phyloP scores from a whole-genome alignment of 345 rosid genomes.

The Rubroshorea leprosula region DNA sequence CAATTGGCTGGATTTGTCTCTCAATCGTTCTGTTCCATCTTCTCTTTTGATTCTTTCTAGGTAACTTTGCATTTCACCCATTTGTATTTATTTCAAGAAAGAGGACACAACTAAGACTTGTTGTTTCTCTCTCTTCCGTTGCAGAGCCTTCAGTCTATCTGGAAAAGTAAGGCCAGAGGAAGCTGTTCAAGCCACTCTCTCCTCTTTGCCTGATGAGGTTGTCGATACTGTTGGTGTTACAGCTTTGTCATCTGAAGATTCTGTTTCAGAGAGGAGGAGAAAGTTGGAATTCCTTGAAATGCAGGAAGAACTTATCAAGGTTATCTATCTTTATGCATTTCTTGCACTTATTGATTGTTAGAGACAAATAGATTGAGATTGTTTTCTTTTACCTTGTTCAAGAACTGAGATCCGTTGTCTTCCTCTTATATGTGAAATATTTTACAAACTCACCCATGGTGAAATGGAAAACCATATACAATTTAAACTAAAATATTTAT shows the following conservation, averaged over 20 bases:
- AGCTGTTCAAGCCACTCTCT: constrained; percentile 95
- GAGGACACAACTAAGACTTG: constrained; percentile 3
- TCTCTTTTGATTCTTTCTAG: constrained; percentile 90
- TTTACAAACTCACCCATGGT: too few species aligned
- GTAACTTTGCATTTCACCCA: constrained; percentile 29
- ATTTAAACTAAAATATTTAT: too few species aligned
- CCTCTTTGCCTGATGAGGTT: constrained; percentile 95
- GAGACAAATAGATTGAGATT: background rate
- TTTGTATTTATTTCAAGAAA: constrained; percentile 9
- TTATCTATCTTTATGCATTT: constrained; percentile 17
- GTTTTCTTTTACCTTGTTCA: background rate
- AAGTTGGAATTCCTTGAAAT: constrained; percentile 89
- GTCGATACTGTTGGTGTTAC: constrained; percentile 92
- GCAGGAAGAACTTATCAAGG: constrained; percentile 98
- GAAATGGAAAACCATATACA: too few species aligned
- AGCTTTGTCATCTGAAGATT: constrained; percentile 85
- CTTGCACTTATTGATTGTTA: constrained; percentile 10
- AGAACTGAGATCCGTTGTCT: background rate
- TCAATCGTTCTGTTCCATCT: constrained; percentile 83
- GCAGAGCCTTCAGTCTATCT: constrained; percentile 81
- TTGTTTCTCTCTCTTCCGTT: constrained; percentile 8
- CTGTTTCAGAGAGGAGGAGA: constrained; percentile 87
- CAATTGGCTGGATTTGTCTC: constrained; percentile 97
- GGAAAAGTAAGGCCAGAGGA: constrained; percentile 96
- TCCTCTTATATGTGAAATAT: background rate